Percentiles rank a stretch among this genome's conserved stretches.
Evolutionary conservation across 306 rosid genomes (phyloP).

Genomic region (Cicer bijugum): DNA sequence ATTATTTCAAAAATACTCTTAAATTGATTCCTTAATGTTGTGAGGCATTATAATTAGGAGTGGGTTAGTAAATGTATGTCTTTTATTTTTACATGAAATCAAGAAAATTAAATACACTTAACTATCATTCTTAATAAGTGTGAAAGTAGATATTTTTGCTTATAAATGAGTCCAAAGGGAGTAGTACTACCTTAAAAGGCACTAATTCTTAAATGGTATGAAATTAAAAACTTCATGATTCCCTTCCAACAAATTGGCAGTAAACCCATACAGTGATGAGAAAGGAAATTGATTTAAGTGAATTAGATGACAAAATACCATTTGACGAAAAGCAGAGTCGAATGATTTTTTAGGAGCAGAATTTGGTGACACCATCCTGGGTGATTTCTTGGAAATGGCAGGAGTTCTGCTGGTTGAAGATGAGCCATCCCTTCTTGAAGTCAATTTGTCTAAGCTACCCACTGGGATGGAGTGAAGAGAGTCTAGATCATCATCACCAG

Average conservation of each 20-base stretch:
- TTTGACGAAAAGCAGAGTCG: constrained; percentile 74
- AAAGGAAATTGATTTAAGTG: constrained; percentile 1
- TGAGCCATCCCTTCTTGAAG: constrained; percentile 57
- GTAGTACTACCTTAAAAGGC: neutral
- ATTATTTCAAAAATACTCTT: too few species aligned
- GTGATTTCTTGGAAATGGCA: constrained; percentile 61
- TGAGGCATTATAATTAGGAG: too few species aligned
- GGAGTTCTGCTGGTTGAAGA: constrained; percentile 61
- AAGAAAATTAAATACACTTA: too few species aligned
- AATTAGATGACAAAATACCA: constrained; percentile 58
- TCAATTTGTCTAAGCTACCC: constrained; percentile 64
- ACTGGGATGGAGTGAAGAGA: constrained; percentile 70
- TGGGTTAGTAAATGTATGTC: too few species aligned
- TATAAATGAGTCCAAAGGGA: neutral
- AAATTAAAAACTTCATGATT: constrained; percentile 30
- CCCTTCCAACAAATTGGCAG: constrained; percentile 12
- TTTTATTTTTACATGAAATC: too few species aligned
- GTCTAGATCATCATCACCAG: constrained; percentile 83
- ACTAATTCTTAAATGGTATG: constrained; percentile 22
- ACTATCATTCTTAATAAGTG: too few species aligned
- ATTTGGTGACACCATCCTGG: constrained; percentile 60
- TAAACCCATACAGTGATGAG: neutral
- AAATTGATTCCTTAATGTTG: too few species aligned
- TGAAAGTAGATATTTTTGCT: neutral
- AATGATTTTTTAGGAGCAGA: constrained; percentile 77